Conservation (phyloP, 306 rosid genomes). For the Lathyrus sativus region DNA sequence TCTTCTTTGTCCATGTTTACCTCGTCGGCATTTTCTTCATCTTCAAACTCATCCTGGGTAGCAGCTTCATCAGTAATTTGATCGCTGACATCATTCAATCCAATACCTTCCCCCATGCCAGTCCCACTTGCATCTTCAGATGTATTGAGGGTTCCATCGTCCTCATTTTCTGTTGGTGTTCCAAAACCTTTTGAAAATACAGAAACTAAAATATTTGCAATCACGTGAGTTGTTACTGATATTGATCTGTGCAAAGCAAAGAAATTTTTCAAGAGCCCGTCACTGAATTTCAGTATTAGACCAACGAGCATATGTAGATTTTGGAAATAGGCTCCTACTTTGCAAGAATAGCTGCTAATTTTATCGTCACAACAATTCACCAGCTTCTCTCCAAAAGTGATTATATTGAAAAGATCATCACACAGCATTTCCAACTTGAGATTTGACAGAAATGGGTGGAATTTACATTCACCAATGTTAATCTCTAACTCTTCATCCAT, state of each 20-base stretch:
- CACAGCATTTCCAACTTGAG: slow-evolving; percentile 58
- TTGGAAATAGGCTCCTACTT: slow-evolving; percentile 52
- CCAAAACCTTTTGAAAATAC: slow-evolving; percentile 75
- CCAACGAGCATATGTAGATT: slow-evolving; percentile 51
- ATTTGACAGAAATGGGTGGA: slow-evolving; percentile 40
- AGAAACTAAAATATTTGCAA: slow-evolving; percentile 66
- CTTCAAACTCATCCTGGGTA: slow-evolving; percentile 44
- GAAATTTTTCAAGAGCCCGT: slow-evolving; percentile 64
- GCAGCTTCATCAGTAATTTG: slow-evolving; percentile 66
- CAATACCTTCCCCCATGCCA: slow-evolving; percentile 22
- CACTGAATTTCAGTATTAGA: slow-evolving; percentile 57
- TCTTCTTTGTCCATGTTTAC: slow-evolving; percentile 62
- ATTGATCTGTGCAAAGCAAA: slow-evolving; percentile 73
- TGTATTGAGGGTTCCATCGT: slow-evolving; percentile 47
- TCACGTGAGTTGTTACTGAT: slow-evolving; percentile 61
- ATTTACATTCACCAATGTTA: slow-evolving; percentile 60
- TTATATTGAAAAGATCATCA: slow-evolving; percentile 52
- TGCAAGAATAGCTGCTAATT: slow-evolving; percentile 17
- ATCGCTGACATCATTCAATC: slow-evolving; percentile 33
- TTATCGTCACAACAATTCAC: slow-evolving; percentile 44
- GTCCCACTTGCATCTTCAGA: slow-evolving; percentile 45
- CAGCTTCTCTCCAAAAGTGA: slow-evolving; percentile 54
- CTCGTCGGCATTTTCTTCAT: slow-evolving; percentile 55
- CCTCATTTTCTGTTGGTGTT: slow-evolving; percentile 56
- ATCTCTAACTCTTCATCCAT: slow-evolving; percentile 45